Conservation (phyloP, 1,284 basidiomycete species). For the Xerocomus minutiporus region DNA sequence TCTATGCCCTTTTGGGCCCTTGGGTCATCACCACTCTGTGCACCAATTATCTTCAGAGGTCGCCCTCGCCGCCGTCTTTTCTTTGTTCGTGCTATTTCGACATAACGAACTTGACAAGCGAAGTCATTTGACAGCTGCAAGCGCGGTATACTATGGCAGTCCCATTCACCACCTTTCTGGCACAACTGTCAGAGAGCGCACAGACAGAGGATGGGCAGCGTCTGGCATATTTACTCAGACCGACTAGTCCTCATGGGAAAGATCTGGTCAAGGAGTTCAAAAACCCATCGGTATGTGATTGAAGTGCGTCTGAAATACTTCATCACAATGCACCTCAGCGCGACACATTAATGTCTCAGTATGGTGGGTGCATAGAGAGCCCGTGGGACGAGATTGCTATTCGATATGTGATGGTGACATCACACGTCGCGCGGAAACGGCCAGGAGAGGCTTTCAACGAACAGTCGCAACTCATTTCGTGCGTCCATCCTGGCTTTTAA, state of each 20-base stretch:
- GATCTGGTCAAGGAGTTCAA: conserved; percentile 66
- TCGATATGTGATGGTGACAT: conserved; percentile 70
- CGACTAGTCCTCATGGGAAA: conserved; percentile 69
- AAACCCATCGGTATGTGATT: conserved; percentile 54
- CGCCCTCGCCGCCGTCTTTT: background rate
- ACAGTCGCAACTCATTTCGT: conserved; percentile 63
- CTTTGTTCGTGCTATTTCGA: background rate
- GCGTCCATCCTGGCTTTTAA: conserved; percentile 28
- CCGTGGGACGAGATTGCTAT: conserved; percentile 83
- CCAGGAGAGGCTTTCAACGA: conserved; percentile 73
- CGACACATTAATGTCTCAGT: conserved; percentile 49
- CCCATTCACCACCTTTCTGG: conserved; percentile 54
- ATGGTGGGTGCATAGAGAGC: conserved; percentile 57
- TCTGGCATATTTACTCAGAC: conserved; percentile 67
- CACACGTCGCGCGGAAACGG: conserved; percentile 60
- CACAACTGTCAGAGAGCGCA: conserved; percentile 58
- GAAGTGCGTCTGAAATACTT: background rate
- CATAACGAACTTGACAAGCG: background rate
- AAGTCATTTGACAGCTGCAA: background rate
- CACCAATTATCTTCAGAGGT: background rate
- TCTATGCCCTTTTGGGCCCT: too few relatives aligned
- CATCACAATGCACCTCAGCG: conserved; percentile 27
- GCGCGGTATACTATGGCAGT: conserved; percentile 14
- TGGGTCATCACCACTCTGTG: too few relatives aligned
- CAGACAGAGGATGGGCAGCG: conserved; percentile 60